These are phyloP conservation scores for Tulasnella calospora DNA, from an alignment of 768 basidiomycete genomes.

Conservation along the genomic window DNA sequence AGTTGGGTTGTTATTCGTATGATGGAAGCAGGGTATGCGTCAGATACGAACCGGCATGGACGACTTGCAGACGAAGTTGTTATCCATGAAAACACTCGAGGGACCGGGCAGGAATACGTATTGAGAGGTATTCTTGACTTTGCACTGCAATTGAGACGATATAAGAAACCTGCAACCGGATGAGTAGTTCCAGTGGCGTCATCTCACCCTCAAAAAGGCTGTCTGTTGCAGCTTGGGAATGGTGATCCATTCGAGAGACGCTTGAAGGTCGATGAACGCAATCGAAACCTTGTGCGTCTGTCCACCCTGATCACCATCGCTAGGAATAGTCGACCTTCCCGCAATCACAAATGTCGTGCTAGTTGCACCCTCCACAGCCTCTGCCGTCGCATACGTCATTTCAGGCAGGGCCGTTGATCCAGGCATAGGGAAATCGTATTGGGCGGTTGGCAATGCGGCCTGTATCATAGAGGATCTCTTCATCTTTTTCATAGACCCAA, in stretches of 20 bases:
- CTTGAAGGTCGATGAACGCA: conserved; percentile 22
- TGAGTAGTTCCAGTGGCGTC: neutral
- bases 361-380: conserved; percentile 21
- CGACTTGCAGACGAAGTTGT: conserved; percentile 25
- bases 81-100: conserved; percentile 26
- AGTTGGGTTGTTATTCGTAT: neutral
- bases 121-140: conserved; percentile 28
- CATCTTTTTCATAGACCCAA: neutral
- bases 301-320: conserved; percentile 5
- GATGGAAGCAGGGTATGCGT: neutral
- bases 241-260: conserved; percentile 26
- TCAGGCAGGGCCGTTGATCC: neutral
- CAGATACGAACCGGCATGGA: conserved; percentile 14
- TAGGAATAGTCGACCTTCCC: conserved; percentile 32
- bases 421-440: neutral
- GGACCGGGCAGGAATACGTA: conserved; percentile 27
- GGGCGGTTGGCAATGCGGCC: neutral
- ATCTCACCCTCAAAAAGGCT: conserved; percentile 14
- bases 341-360: conserved; percentile 26
- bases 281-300: conserved; percentile 27
- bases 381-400: conserved; percentile 9
- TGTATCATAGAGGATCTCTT: neutral
- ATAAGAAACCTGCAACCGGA: neutral
- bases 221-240: conserved; percentile 18
- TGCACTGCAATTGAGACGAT: conserved; percentile 8